These are phyloP conservation scores for Prorocentrum cordatum DNA, from an alignment of 169 alveolate genomes.

Conservation along the genomic window DNA sequence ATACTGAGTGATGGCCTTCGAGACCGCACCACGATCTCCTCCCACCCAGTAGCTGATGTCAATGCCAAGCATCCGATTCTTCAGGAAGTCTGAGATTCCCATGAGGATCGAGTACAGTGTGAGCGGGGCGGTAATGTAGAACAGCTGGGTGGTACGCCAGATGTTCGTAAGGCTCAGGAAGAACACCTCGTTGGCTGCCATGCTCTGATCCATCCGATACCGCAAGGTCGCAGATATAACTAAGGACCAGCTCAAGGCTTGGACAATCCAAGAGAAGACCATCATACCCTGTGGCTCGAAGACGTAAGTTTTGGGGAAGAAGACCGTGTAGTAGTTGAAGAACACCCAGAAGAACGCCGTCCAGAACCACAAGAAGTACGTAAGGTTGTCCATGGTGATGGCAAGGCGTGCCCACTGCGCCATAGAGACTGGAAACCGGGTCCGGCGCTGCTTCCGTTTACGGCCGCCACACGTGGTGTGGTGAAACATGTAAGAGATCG, in stretches of 20 bases:
- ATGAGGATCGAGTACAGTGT: constrained; percentile 39
- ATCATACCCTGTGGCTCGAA: constrained; percentile 48
- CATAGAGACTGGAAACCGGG: too few relatives aligned
- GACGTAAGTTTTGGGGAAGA: constrained; percentile 25
- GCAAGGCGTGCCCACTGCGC: constrained; percentile 47
- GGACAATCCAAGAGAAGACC: constrained; percentile 18
- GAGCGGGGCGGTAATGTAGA: constrained; percentile 54
- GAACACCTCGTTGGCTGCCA: constrained; percentile 59
- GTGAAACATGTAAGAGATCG: too few relatives aligned
- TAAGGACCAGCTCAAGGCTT: constrained; percentile 38
- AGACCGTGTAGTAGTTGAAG: constrained; percentile 60
- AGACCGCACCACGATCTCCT: constrained; percentile 62
- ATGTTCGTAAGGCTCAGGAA: constrained; percentile 34
- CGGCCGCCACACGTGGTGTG: too few relatives aligned
- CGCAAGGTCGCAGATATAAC: constrained; percentile 43
- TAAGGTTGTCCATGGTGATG: constrained; percentile 57
- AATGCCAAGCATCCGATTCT: constrained; percentile 24
- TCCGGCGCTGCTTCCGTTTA: too few relatives aligned
- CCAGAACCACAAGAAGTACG: constrained; percentile 64
- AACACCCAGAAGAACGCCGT: constrained; percentile 48
- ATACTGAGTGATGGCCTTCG: constrained; percentile 21
- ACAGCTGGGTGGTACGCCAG: constrained; percentile 62
- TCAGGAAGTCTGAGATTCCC: constrained; percentile 12
- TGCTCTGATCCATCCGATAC: constrained; percentile 22
- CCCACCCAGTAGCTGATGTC: constrained; percentile 66